Base-by-base conservation (phyloP, 139 green algal species). In the Bryopsis sp. region DNA sequence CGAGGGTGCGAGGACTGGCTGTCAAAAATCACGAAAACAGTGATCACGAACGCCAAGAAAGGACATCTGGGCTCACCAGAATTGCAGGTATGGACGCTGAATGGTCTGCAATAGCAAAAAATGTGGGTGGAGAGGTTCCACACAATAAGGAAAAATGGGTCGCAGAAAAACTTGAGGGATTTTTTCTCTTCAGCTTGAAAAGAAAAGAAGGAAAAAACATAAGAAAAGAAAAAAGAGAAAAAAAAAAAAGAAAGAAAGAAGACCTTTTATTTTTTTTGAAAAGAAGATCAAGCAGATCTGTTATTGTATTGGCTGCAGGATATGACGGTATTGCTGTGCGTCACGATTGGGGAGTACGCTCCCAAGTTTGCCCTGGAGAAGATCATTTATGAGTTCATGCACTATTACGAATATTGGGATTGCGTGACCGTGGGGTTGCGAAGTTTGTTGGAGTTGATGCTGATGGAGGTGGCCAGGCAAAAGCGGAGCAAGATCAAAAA, bases 381-480 rank as follows among this genome's bases (percentile, higher is more conserved):
- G 3, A 58, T 69, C 36, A 54, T 69, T 28, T 57, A 57, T 6
- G 31, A n/a, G 19, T 31, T 69, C 6, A 50, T 69, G 8, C 8
- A 29, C 11, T 31, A 54, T 69, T n/a, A n/a, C n/a, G 62, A 69
- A 32, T 37, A 31, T 24, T 31, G n/a, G 37, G 62, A 69, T 26
- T 38, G 43, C 15, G 32, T 69, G 26, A 54, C 62, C 3, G 54
- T 54, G 31, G 26, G 31, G 26, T 35, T 69, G 5, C 15, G 62
- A 11, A 8, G 35, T 15, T 31, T 69, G 6, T 36, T 69, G 62
- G 62, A 69, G 62, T 37, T 69, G 37, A 58, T 69, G 62, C 43
- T 69, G 19, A n/a, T 69, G 37, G 15, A 35, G 11, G 37, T 54
- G 8, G 8, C 58, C 26, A n/a, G n/a, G n/a, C n/a, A n/a, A n/a